Base-by-base conservation (phyloP, 495 filamentous ascomycete genomes). In the Jackrogersella multiformis region DNA sequence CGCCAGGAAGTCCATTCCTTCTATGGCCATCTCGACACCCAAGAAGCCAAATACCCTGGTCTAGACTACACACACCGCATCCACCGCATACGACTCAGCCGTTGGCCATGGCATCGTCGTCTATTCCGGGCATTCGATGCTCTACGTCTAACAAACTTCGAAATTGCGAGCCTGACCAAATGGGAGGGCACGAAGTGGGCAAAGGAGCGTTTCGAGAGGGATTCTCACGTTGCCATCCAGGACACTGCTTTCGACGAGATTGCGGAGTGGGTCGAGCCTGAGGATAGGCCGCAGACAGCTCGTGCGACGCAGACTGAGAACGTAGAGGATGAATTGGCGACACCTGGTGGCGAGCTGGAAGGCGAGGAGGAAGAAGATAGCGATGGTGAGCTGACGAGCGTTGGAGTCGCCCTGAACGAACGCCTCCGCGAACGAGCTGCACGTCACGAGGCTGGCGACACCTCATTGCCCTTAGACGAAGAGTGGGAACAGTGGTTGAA, bases 111-210 rank as follows among this genome's bases (percentile, higher is more conserved):
- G 86, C 93, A 97, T 76, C 87, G 87, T 58, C 84, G 85, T 67
- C 84, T 97, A 0, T 96, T 97, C 78, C 85, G 87, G 34, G 90
- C 88, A 35, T 96, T 97, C 68, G 92, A 97, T 70, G 82, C 81
- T 38, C 83, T 97, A 16, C 81, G 86, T 35, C 78, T 96, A n/a
- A 95, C 93, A 0, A 79, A 85, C 35, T 77, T 81, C 49, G 93
- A 97, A 71, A 96, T 97, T 64, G 80, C 85, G 1, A 84, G 81
- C 10, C 79, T 97, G 61, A 96, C 93, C 64, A 90, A 90, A 70
- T 97, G 93, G 93, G 92, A 96, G 74, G 93, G 93, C n/a, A 96
- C 93, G 52, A 89, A 90, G 68, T 96, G 90, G 82, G 93, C 93
- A 26, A 89, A 92, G 61, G 88, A 94, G 73, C 86, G 89, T 12